Conservation (phyloP, 2,329 filamentous ascomycete genomes). For the Botrytis pseudocinerea region DNA sequence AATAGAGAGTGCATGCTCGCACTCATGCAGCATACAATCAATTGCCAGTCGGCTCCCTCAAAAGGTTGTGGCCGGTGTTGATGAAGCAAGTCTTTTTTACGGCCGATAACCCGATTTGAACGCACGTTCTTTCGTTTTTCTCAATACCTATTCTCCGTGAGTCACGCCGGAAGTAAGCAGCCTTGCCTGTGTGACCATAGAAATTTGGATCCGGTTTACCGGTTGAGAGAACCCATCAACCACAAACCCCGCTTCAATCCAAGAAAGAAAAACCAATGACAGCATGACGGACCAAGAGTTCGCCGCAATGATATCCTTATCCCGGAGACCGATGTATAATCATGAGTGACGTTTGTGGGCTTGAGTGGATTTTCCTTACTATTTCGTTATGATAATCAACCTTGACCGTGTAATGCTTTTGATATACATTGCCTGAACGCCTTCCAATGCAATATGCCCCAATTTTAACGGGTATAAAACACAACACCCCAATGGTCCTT, state of each 20-base stretch:
- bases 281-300: neutral
- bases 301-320: neutral
- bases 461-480: neutral
- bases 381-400: slow-evolving; percentile 11
- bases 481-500: neutral
- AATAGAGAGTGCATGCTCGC: neutral
- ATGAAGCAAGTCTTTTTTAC: neutral
- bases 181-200: neutral
- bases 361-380: slow-evolving; percentile 1
- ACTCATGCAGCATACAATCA: neutral
- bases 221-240: neutral
- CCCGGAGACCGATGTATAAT: neutral
- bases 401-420: neutral
- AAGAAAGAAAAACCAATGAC: neutral
- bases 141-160: neutral
- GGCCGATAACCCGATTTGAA: neutral
- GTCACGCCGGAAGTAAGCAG: slow-evolving; percentile 1
- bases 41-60: neutral
- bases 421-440: slow-evolving; percentile 2
- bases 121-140: neutral
- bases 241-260: neutral
- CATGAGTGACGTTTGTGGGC: slow-evolving; percentile 7
- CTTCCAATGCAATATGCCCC: slow-evolving; percentile 3
- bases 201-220: neutral
- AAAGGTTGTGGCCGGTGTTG: neutral